phyloP scores from a whole-genome alignment of 495 filamentous ascomycete species.

The Penicillium paradoxum region DNA sequence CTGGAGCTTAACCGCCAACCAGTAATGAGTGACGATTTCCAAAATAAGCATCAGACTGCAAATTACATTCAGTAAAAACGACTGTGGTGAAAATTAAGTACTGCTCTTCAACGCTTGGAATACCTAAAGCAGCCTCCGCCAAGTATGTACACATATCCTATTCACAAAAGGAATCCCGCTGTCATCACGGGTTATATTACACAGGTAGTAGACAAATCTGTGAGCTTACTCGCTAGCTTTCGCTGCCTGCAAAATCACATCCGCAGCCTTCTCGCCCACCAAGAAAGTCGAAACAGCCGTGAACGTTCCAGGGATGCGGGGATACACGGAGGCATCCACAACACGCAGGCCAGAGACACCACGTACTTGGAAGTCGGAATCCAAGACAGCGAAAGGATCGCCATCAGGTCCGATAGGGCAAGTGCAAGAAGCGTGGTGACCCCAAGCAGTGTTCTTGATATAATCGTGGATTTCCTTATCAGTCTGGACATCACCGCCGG shows the following conservation, averaged over 20 bases:
- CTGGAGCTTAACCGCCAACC: no score
- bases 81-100: neutral
- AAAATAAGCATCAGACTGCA: no score
- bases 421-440: constrained; percentile 57
- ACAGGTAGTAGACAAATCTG: neutral
- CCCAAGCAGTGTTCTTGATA: constrained; percentile 51
- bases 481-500: constrained; percentile 36
- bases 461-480: constrained; percentile 43
- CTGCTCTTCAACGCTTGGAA: neutral
- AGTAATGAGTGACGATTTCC: no score
- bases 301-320: constrained; percentile 56
- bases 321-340: constrained; percentile 58
- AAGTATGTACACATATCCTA: neutral
- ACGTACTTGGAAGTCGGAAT: constrained; percentile 53
- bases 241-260: constrained; percentile 15
- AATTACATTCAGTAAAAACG: no score
- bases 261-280: constrained; percentile 59
- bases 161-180: neutral
- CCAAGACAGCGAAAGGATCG: constrained; percentile 57
- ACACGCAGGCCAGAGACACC: constrained; percentile 51
- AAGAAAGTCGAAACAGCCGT: constrained; percentile 55
- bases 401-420: constrained; percentile 52
- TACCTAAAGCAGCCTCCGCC: no score
- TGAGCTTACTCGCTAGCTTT: neutral
- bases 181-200: neutral